These are phyloP conservation scores for Phytophthora aleatoria DNA, from an alignment of 352 stramenopile genomes.

Conservation along the genomic window DNA sequence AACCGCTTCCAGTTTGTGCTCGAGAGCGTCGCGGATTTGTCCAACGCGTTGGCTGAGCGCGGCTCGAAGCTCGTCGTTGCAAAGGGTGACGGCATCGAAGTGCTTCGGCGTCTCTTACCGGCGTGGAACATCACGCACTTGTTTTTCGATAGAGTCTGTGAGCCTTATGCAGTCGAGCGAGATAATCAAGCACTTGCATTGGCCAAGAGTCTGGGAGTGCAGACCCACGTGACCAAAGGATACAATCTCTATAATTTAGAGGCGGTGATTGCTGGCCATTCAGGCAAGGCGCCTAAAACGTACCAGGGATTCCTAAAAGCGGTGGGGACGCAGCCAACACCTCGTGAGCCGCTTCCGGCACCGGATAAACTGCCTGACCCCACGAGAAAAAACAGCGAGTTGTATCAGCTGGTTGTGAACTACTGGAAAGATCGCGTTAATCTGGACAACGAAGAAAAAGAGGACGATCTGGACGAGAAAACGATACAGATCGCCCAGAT, in stretches of 20 bases:
- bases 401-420: slow-evolving; percentile 64
- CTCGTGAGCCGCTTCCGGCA: slow-evolving; percentile 44
- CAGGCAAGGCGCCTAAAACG: slow-evolving; percentile 65
- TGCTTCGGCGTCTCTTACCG: slow-evolving; percentile 80
- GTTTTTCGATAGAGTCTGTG: slow-evolving; percentile 91
- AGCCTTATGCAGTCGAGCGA: slow-evolving; percentile 88
- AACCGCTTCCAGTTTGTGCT: slow-evolving; percentile 93
- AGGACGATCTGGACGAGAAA: slow-evolving; percentile 6
- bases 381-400: slow-evolving; percentile 41
- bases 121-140: slow-evolving; percentile 90
- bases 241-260: slow-evolving; percentile 77
- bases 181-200: slow-evolving; percentile 67
- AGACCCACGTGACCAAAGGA: slow-evolving; percentile 68
- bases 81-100: slow-evolving; percentile 69
- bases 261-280: slow-evolving; percentile 54
- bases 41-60: slow-evolving; percentile 62
- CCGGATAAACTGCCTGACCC: slow-evolving; percentile 48
- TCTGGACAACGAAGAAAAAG: slow-evolving; percentile 12
- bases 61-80: slow-evolving; percentile 76
- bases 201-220: slow-evolving; percentile 54
- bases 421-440: slow-evolving; percentile 43
- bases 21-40: slow-evolving; percentile 89
- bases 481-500: slow-evolving; percentile 39
- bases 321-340: slow-evolving; percentile 51
- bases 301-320: slow-evolving; percentile 72